Evolutionary conservation across 495 filamentous ascomycete genomes (phyloP).

Genomic region (Daldinia caldariorum): DNA sequence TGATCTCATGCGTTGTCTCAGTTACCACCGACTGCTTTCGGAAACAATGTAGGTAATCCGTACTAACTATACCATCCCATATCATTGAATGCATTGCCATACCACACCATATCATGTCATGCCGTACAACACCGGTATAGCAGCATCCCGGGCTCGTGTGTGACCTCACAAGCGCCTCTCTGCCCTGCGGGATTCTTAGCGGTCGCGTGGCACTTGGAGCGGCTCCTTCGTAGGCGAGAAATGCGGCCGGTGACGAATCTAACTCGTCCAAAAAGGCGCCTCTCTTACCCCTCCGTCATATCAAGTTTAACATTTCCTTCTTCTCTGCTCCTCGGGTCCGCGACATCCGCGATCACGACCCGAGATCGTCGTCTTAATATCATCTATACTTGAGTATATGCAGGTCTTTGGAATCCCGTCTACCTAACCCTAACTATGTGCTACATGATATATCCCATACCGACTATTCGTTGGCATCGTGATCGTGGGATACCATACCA

Average conservation of each 20-base stretch:
- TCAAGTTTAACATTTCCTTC: background rate
- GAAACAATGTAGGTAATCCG: constrained; percentile 13
- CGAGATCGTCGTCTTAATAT: constrained; percentile 21
- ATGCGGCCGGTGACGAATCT: constrained; percentile 16
- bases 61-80: background rate
- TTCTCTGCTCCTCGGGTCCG: background rate
- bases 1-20: constrained; percentile 14
- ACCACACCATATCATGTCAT: background rate
- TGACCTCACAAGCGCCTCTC: background rate
- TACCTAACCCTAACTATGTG: constrained; percentile 7
- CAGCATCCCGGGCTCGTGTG: background rate
- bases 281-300: constrained; percentile 27
- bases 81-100: too few species aligned
- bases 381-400: constrained; percentile 14
- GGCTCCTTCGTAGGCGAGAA: constrained; percentile 30
- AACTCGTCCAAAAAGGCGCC: constrained; percentile 8
- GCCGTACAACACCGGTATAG: constrained; percentile 15
- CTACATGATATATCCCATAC: too few species aligned
- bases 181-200: constrained; percentile 31
- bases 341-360: constrained; percentile 12
- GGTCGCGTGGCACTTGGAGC: constrained; percentile 35
- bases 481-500: constrained; percentile 16
- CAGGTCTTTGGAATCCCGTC: constrained; percentile 15
- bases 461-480: constrained; percentile 16
- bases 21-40: constrained; percentile 15